Conservation (phyloP, 2,329 filamentous ascomycete species). For the Amesomyces nigricolor region DNA sequence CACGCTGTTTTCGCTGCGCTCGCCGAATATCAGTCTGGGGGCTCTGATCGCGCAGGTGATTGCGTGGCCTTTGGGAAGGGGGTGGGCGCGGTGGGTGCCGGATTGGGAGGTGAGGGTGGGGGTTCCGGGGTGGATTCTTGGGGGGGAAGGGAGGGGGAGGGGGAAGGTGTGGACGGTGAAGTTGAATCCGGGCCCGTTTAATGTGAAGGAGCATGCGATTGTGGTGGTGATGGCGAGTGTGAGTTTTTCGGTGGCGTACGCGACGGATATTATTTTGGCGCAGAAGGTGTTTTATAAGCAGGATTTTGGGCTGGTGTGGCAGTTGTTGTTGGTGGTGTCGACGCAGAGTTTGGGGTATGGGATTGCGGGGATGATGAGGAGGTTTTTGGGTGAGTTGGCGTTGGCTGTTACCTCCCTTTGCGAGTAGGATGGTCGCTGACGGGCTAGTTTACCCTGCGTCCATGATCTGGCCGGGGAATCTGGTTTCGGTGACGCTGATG, state of each 20-base stretch:
- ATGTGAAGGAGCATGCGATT: conserved; percentile 63
- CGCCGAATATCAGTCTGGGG: conserved; percentile 55
- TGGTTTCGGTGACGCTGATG: conserved; percentile 63
- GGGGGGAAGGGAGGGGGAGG: not conserved
- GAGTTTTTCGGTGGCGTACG: conserved; percentile 64
- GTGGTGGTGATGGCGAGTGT: conserved; percentile 68
- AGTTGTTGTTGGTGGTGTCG: conserved; percentile 60
- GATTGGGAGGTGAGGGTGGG: conserved; percentile 35
- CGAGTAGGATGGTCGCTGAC: not conserved
- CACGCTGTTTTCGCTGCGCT: conserved; percentile 57
- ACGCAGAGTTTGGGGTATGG: conserved; percentile 67
- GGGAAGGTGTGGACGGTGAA: conserved; percentile 25
- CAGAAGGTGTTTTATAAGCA: conserved; percentile 68
- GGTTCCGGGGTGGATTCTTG: not conserved
- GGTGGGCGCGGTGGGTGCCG: conserved; percentile 54
- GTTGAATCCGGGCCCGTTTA: conserved; percentile 64
- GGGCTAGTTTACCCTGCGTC: conserved; percentile 55
- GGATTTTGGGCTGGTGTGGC: conserved; percentile 60
- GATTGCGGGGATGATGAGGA: conserved; percentile 61
- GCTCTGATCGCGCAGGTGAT: conserved; percentile 59
- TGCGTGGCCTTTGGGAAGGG: conserved; percentile 57
- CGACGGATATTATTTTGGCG: conserved; percentile 67
- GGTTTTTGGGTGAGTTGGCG: conserved; percentile 48
- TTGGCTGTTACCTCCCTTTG: no score
- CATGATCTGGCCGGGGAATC: conserved; percentile 68